Evolutionary conservation across 108 stramenopile genomes (phyloP), one percentile per base, ranked within the genome.

Genomic region (Conticribra guillardii): DNA sequence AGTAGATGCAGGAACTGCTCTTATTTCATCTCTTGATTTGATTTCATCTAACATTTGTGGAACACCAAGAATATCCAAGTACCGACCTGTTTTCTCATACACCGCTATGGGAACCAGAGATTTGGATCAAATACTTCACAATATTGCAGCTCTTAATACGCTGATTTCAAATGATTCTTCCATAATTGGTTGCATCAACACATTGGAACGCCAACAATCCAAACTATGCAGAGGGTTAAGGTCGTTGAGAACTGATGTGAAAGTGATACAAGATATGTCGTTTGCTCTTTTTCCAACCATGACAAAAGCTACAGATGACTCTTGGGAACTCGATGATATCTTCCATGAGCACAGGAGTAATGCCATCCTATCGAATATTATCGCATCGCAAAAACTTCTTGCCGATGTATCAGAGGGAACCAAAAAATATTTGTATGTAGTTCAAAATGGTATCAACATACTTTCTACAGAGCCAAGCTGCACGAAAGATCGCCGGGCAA

Each of bases 331-430:
- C 4, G 46, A 80, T 9, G 64, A 73, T 51, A 49, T 75, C 3
- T 82, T 60, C 28, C 49, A 46, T 3, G 86, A 87, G 34, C 67
- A 84, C 26, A 49, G 69, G 14, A 53, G 11, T 1, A 84, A 84
- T 44, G 23, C 54, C n/a, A 22, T 31, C 22, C 45, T 84, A 29
- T 21, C 79, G n/a, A 45, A 51, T 52, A 37, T 34, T 26, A 69
- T 59, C 47, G 79, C 79, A 9, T 67, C 78, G 24, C 77, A 49
- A 19, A 56, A 57, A 4, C 73, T 87, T 18, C 54, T 87, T 21
- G 28, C 64, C 17, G 86, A 87, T 54, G 53, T 82, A 41, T 78
- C 68, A 4, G 17, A 15, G 8, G 81, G 79, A 4, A 57, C 71
- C 4, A 45, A 57, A n/a, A 33, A n/a, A 0, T 74, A 69, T 56